Percentiles rank a stretch among this genome's conserved stretches.
Evolutionary conservation across 2,329 filamentous ascomycete genomes (phyloP).

Genomic region (Scolecobasidium constrictum): DNA sequence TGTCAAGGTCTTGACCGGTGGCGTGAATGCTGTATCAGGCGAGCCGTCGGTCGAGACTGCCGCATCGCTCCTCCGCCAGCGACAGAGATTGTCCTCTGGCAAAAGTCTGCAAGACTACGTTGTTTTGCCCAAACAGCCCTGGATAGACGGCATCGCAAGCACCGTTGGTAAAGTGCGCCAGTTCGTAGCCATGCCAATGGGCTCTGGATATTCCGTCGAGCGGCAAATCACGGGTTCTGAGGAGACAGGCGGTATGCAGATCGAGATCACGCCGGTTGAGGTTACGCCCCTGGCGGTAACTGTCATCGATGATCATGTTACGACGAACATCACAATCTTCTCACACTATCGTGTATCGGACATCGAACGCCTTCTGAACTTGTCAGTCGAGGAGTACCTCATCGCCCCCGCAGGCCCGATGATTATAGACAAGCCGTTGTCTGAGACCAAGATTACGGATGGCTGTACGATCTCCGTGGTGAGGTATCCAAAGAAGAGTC

Average conservation of each 20-base stretch:
- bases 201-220: constrained; percentile 34
- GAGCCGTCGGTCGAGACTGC: constrained; percentile 18
- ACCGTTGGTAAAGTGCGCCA: constrained; percentile 30
- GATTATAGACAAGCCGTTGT: no score
- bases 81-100: neutral
- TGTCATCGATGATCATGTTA: no score
- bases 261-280: constrained; percentile 31
- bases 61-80: constrained; percentile 12
- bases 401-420: no score
- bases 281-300: no score
- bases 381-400: no score
- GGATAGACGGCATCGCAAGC: constrained; percentile 32
- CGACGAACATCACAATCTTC: no score
- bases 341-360: no score
- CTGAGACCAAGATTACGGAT: no score
- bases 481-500: neutral
- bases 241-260: constrained; percentile 33
- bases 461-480: no score
- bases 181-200: constrained; percentile 37
- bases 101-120: constrained; percentile 32
- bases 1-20: constrained; percentile 26
- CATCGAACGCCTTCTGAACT: no score
- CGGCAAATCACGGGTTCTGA: constrained; percentile 32
- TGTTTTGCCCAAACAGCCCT: constrained; percentile 27
- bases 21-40: constrained; percentile 31